Evolutionary conservation across 2,329 filamentous ascomycete species (phyloP).

Genomic region (Venturia oleaginea): DNA sequence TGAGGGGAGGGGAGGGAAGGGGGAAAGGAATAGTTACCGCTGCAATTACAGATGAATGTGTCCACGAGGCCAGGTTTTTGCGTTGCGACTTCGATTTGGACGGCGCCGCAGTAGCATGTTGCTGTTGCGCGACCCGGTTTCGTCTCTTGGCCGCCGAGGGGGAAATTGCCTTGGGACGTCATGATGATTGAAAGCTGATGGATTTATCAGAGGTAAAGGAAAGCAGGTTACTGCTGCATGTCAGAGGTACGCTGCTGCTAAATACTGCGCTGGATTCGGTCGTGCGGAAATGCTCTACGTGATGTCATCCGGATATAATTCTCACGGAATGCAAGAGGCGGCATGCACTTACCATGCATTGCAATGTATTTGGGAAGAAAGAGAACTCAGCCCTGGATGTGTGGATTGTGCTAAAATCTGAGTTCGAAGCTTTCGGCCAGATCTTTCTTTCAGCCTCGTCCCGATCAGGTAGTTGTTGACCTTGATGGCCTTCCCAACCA

Average conservation of each 20-base stretch:
- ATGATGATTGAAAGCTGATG: not conserved
- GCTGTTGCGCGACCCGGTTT: constrained; percentile 22
- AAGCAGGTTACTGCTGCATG: not conserved
- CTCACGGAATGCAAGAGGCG: not conserved
- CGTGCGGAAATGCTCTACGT: not conserved
- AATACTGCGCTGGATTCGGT: not conserved
- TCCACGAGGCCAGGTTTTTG: constrained; percentile 37
- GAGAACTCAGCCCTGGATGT: not conserved
- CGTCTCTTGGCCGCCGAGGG: not conserved
- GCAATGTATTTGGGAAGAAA: not conserved
- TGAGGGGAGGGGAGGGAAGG: not conserved
- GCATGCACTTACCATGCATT: not conserved
- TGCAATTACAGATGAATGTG: constrained; percentile 46
- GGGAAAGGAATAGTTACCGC: not conserved
- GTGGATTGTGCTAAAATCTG: not conserved
- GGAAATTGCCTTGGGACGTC: not conserved
- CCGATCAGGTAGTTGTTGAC: not conserved
- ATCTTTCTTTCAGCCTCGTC: not conserved
- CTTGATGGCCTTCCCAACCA: not conserved
- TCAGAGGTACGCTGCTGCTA: not conserved
- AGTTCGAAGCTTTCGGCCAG: not conserved
- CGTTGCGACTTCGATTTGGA: constrained; percentile 20
- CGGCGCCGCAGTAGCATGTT: constrained; percentile 24
- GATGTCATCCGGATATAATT: not conserved
- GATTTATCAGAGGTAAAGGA: not conserved